A percentile compares a stretch with the other conserved stretches of the same genome.
Evolutionary conservation across 129 eudicot species (phyloP).

Genomic region (Helianthus annuus): HanXRQr2.0-SUNRISE NC_035447.2:170860165-170860664

Average conservation of each 20-base stretch:
- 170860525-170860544: slow-evolving; percentile 75
- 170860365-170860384: too few relatives aligned
- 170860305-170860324: too few relatives aligned
- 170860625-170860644: slow-evolving; percentile 72
- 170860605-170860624: slow-evolving; percentile 94
- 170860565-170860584: slow-evolving; percentile 85
- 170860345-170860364: too few relatives aligned
- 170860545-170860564: slow-evolving; percentile 75
- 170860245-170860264: too few relatives aligned
- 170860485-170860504: slow-evolving; percentile 12
- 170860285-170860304: too few relatives aligned
- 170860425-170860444: background rate
- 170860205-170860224: too few relatives aligned
- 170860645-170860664: slow-evolving; percentile 6
- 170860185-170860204: too few relatives aligned
- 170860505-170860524: slow-evolving; percentile 64
- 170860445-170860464: background rate
- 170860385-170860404: background rate
- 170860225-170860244: too few relatives aligned
- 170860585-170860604: slow-evolving; percentile 92
- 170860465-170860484: background rate
- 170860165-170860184: too few relatives aligned
- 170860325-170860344: too few relatives aligned
- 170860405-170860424: background rate
- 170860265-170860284: too few relatives aligned